Evolutionary conservation across 352 stramenopile genomes (phyloP).

Genomic region (Phytophthora constricta): DNA sequence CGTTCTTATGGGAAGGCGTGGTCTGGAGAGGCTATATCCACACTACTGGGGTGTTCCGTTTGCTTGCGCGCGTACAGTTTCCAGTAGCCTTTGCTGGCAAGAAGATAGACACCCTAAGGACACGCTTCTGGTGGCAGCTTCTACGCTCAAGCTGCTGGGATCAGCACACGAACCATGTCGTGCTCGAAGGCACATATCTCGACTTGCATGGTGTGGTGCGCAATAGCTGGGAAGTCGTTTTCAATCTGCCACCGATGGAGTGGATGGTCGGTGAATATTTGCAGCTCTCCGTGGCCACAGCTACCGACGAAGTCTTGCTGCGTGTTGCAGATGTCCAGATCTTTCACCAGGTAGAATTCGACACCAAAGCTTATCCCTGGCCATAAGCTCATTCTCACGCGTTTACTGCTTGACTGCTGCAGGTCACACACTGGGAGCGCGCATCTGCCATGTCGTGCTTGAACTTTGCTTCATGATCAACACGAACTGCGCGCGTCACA

Average conservation of each 20-base stretch:
- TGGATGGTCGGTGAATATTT: constrained; percentile 39
- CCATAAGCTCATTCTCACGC: background rate
- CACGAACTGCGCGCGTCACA: too few species aligned
- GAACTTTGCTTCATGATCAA: constrained; percentile 15
- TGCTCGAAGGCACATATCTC: constrained; percentile 19
- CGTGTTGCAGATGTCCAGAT: constrained; percentile 15
- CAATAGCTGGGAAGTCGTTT: constrained; percentile 20
- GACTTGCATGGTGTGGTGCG: constrained; percentile 26
- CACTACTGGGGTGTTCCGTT: constrained; percentile 20
- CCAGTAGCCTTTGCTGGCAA: background rate
- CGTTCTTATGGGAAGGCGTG: constrained; percentile 24
- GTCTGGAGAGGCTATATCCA: constrained; percentile 32
- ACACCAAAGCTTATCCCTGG: too few species aligned
- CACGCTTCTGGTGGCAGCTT: constrained; percentile 27
- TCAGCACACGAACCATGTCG: constrained; percentile 6
- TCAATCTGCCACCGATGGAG: constrained; percentile 28
- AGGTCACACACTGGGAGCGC: constrained; percentile 19
- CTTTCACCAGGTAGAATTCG: constrained; percentile 31
- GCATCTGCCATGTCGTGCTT: constrained; percentile 4
- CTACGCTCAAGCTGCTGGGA: constrained; percentile 30
- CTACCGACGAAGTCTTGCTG: constrained; percentile 11
- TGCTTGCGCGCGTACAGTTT: constrained; percentile 21
- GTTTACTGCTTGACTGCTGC: background rate
- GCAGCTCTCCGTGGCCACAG: constrained; percentile 21
- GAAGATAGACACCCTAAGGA: background rate